Evolutionary conservation across 2,329 filamentous ascomycete species (phyloP).

Genomic region (Pseudopithomyces chartarum): DNA sequence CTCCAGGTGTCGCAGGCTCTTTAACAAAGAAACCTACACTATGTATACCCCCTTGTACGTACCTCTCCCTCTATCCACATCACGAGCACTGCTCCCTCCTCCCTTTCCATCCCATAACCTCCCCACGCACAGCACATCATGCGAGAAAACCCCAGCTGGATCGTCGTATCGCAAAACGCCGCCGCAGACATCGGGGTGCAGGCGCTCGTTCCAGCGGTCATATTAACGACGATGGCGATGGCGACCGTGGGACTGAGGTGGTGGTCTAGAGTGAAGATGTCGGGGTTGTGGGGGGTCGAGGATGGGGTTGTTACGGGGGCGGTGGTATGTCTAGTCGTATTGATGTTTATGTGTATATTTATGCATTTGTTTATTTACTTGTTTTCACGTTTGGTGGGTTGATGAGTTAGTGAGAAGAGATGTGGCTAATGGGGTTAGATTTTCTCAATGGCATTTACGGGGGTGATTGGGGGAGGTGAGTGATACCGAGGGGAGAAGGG

Average conservation of each 20-base stretch:
- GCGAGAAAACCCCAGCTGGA: constrained; percentile 29
- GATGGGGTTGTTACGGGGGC: constrained; percentile 35
- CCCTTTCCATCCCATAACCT: not conserved
- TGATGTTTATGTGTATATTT: no score
- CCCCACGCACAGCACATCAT: constrained; percentile 17
- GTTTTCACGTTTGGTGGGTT: no score
- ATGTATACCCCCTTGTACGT: no score
- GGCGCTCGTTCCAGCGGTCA: constrained; percentile 30
- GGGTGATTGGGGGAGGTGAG: constrained; percentile 29
- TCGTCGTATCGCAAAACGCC: constrained; percentile 24
- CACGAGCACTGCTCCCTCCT: not conserved
- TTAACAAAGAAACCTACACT: not conserved
- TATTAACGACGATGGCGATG: constrained; percentile 30
- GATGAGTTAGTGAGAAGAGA: not conserved
- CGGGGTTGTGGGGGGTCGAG: constrained; percentile 21
- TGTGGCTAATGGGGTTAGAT: constrained; percentile 17
- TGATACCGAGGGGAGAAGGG: no score
- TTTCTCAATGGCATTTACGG: constrained; percentile 33
- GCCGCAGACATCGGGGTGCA: constrained; percentile 27
- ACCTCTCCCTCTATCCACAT: no score
- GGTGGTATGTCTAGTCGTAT: constrained; percentile 25
- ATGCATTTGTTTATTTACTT: no score
- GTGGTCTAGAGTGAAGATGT: constrained; percentile 30
- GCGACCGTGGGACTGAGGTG: constrained; percentile 29
- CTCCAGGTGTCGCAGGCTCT: no score